Base-by-base conservation (phyloP, 1,139 yeast genomes). In the Arxiozyma slooffiae region DNA sequence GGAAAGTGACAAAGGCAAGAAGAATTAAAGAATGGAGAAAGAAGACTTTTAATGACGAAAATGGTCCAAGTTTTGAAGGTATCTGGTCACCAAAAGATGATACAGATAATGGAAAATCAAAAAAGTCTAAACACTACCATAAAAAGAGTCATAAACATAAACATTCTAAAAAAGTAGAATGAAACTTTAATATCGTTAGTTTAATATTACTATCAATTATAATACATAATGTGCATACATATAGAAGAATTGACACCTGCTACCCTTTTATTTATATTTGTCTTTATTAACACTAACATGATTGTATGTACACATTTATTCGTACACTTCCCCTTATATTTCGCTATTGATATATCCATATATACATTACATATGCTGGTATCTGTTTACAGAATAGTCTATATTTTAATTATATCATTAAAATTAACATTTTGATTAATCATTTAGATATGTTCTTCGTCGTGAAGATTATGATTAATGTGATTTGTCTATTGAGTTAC, bases 21-120 rank as follows among this genome's bases (percentile, higher is more conserved):
- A 79, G 94, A 59, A 70, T 92, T 55, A 78, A 84, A 60, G 94
- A 88, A 60, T 94, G 98, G 98, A 81, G 96, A 68, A 80, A 82
- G 67, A 82, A 81, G 52, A 88, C 85, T 1, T 89, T 90, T 69
- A 77, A 78, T 48, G 74, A 73, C 54, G 82, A 80, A 56, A 74
- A 78, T n/a, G 88, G 85, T 7, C 81, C 85, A 7, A 57, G 34
- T 23, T 17, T 47, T 18, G 53, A 44, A 23, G 50, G 46, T 20
- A 50, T 18, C 17, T 42, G 45, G 38, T 34, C 30, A 34, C 45
- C 45, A 42, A 52, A 48, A 21, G 53, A 37, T 21, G 53, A 48
- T 22, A 48, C 51, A 14, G 34, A 30, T 8, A 44, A 42, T 30
- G 45, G 47, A 37, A 43, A 43, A 38, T 41, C 46, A 39, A 47